Percentiles rank a stretch among this genome's conserved stretches.
Conservation (phyloP, 2,329 filamentous ascomycete genomes). For the Penicillium sp. region DNA sequence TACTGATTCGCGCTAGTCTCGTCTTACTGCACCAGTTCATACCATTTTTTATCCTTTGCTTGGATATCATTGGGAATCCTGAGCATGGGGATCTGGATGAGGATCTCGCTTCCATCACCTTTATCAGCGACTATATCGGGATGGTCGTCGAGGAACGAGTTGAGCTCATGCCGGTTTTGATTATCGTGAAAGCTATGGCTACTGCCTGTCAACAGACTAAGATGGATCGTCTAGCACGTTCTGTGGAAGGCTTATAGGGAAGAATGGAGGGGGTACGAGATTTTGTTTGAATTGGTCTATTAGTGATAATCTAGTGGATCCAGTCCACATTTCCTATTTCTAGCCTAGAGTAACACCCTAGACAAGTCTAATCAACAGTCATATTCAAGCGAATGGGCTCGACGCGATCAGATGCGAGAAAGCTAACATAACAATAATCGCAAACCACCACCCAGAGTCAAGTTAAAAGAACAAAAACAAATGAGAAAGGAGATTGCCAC, state of each 20-base stretch:
- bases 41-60: constrained; percentile 16
- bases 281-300: background rate
- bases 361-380: background rate
- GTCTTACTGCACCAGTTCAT: constrained; percentile 20
- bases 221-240: background rate
- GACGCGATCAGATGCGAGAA: background rate
- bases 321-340: background rate
- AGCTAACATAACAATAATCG: background rate
- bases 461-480: background rate
- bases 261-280: background rate
- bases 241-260: too few species aligned
- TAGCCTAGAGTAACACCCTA: background rate
- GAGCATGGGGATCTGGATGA: constrained; percentile 3
- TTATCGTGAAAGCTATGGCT: constrained; percentile 3
- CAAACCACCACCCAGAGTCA: background rate
- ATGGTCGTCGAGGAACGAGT: constrained; percentile 10
- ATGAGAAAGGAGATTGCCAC: background rate
- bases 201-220: background rate
- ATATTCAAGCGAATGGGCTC: background rate
- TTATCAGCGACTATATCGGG: constrained; percentile 15
- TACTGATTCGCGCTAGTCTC: constrained; percentile 10
- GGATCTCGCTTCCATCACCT: constrained; percentile 9
- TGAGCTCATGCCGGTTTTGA: constrained; percentile 10
- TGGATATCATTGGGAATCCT: constrained; percentile 14
- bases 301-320: background rate